These are phyloP conservation scores for Cornus controversa DNA, from an alignment of 148 eudicot genomes.

Conservation along the genomic window DNA sequence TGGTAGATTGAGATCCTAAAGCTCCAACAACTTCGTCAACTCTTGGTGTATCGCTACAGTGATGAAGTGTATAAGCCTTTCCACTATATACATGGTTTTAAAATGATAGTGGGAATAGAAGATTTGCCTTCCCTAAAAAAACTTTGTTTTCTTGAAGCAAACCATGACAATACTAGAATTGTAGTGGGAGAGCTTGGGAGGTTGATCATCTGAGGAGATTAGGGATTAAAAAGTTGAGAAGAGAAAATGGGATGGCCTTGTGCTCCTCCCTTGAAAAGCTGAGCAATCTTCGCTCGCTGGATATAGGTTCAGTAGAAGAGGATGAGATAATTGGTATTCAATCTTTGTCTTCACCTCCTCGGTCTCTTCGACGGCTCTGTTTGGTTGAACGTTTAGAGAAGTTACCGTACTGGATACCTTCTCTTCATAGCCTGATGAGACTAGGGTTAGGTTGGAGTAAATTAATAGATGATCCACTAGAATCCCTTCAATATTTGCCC, in stretches of 20 bases:
- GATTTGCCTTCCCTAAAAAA: neutral
- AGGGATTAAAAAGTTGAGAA: neutral
- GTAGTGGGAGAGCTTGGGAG: neutral
- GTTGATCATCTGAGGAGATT: conserved; percentile 2
- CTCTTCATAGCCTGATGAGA: neutral
- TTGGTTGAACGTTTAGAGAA: neutral
- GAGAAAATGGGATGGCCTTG: conserved; percentile 1
- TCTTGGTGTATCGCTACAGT: neutral
- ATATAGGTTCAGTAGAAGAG: neutral
- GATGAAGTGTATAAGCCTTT: no score
- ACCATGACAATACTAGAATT: neutral
- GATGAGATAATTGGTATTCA: neutral
- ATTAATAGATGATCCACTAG: neutral
- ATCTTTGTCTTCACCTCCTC: neutral
- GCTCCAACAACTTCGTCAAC: conserved; percentile 4
- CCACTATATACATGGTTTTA: neutral
- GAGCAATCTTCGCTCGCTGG: neutral
- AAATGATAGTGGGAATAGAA: conserved; percentile 5
- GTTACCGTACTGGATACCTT: neutral
- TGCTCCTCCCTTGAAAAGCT: conserved; percentile 5
- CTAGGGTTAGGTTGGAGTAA: neutral
- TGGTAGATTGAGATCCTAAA: conserved; percentile 12
- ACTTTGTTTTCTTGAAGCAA: conserved; percentile 16
- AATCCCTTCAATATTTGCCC: neutral
- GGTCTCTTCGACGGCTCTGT: neutral